These are phyloP conservation scores for Fagus sylvatica DNA, from an alignment of 306 rosid genomes.

Conservation along the genomic window DNA sequence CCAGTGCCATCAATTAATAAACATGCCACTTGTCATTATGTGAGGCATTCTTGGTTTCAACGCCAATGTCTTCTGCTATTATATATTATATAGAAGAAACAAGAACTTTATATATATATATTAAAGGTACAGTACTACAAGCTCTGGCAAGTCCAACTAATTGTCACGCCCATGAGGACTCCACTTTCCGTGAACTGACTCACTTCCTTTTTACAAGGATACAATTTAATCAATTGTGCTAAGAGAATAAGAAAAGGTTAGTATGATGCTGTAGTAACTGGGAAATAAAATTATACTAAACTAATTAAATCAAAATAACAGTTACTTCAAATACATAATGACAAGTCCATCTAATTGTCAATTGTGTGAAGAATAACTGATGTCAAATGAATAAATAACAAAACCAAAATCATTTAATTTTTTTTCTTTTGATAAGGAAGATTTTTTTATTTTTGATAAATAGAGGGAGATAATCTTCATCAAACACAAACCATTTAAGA, in stretches of 20 bases:
- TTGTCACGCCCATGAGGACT: neutral
- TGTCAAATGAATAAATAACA: slow-evolving; percentile 10
- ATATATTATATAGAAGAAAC: too few relatives aligned
- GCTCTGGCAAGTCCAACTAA: neutral
- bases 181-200: neutral
- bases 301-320: neutral
- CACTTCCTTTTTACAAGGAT: neutral
- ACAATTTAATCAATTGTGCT: neutral
- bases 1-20: too few relatives aligned
- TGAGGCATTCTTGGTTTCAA: too few relatives aligned
- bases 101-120: too few relatives aligned
- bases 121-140: too few relatives aligned
- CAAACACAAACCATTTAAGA: slow-evolving; percentile 71
- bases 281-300: neutral
- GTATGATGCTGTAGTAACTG: neutral
- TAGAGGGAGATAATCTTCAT: neutral
- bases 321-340: neutral
- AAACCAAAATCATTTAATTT: slow-evolving; percentile 14
- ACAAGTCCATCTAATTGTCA: too few relatives aligned
- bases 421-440: neutral
- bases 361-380: neutral
- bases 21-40: too few relatives aligned
- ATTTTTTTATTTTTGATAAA: neutral
- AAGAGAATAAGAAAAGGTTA: neutral
- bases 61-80: too few relatives aligned